Conservation (phyloP, 2,329 filamentous ascomycete species). For the Aureobasidium melanogenum region DNA sequence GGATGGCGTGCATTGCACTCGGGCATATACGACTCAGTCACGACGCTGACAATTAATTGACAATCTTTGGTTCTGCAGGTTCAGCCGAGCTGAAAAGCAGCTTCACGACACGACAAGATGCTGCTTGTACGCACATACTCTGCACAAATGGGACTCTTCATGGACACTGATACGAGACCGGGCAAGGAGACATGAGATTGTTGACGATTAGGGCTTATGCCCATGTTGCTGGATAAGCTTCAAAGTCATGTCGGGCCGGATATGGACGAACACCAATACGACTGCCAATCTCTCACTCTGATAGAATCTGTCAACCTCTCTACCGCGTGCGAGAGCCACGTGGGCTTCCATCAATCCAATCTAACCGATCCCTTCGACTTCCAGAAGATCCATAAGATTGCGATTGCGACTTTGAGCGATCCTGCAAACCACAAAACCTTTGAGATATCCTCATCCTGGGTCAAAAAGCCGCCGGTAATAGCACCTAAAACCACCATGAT, state of each 20-base stretch:
- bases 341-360: not conserved
- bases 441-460: slow-evolving; percentile 43
- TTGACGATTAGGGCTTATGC: not conserved
- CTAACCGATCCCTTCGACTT: slow-evolving; percentile 15
- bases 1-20: not conserved
- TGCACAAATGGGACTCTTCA: no score
- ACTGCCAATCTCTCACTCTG: not conserved
- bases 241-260: not conserved
- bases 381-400: slow-evolving; percentile 35
- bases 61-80: not conserved
- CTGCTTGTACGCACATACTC: not conserved
- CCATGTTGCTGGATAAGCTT: not conserved
- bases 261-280: not conserved
- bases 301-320: not conserved
- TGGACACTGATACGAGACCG: not conserved
- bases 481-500: slow-evolving; percentile 46
- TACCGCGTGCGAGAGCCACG: not conserved
- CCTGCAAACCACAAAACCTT: slow-evolving; percentile 43
- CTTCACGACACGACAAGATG: no score
- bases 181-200: not conserved
- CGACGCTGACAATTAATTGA: not conserved
- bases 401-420: slow-evolving; percentile 30
- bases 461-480: slow-evolving; percentile 46
- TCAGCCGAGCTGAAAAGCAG: not conserved
- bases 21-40: not conserved